Evolutionary conservation across 2,329 filamentous ascomycete genomes (phyloP), one percentile per base, ranked within the genome.

Genomic region (Achaetomium macrosporum): DNA sequence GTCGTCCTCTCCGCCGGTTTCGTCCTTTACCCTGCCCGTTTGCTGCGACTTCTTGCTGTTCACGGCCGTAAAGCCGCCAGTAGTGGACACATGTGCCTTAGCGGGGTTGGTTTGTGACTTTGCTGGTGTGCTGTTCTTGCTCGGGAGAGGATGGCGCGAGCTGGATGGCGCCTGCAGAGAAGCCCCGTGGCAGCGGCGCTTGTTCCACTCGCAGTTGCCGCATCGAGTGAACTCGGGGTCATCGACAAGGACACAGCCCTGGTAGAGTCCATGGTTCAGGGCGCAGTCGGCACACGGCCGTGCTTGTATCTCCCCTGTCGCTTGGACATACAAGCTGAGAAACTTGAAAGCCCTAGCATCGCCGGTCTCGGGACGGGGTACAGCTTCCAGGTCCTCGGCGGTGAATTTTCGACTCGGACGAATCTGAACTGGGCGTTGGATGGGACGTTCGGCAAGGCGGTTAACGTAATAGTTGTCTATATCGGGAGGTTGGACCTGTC

Each of bases 151-250:
- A 3, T 15, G 52, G 5, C 42, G 47, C 19, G 48, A 50, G 25
- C 47, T 48, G 19, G 57, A 50, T 19, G 17, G 50, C 31, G 51
- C 17, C 35, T 40, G 29, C 13, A 36, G 20, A 29, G 48, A 16
- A n/a, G 55, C 58, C 6, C 61, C 62, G 12, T 63, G 57, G 45
- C 66, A 68, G 4, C 60, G 61, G 25, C 66, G 64, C 8, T 62
- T 68, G 55, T 72, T 73, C 75, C 75, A 78, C 58, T 77, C 73
- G 56, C 76, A 78, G 56, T 78, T 78, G 30, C 73, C 76, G 53
- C 76, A 78, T 29, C 73, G 71, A 3, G 70, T 69, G 48, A 77
- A 76, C 4, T 72, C 64, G 7, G 64, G 61, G 5, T 68, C 70
- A 5, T 69, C 70, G 13, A 75, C 63, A 20, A 73, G 68, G 45